A percentile compares a stretch with the other conserved stretches of the same genome.
These are phyloP conservation scores for Erysimum cheiri DNA, from an alignment of 441 rosid genomes.

Conservation along the genomic window DNA sequence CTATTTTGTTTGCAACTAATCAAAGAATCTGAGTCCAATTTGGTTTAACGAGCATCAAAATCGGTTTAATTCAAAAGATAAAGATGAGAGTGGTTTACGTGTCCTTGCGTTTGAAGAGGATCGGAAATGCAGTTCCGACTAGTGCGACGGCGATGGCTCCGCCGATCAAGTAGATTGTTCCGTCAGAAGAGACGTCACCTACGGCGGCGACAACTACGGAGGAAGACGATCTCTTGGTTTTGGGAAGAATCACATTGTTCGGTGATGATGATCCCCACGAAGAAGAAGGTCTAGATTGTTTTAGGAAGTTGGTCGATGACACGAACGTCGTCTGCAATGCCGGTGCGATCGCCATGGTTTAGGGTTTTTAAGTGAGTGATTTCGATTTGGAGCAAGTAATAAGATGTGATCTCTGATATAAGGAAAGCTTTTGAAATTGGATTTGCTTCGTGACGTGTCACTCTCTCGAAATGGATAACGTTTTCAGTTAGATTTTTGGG, in stretches of 20 bases:
- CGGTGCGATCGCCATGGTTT: slow-evolving; percentile 54
- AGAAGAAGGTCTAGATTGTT: slow-evolving; percentile 35
- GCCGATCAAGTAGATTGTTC: slow-evolving; percentile 68
- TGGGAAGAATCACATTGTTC: slow-evolving; percentile 39
- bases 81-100: slow-evolving; percentile 47
- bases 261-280: slow-evolving; percentile 27
- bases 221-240: slow-evolving; percentile 44
- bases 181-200: slow-evolving; percentile 88
- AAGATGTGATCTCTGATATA: slow-evolving; percentile 20
- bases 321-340: slow-evolving; percentile 47
- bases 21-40: not conserved
- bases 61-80: slow-evolving; percentile 3
- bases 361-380: not conserved
- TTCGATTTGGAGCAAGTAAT: not conserved
- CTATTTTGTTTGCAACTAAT: not conserved
- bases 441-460: slow-evolving; percentile 41
- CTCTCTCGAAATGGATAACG: slow-evolving; percentile 38
- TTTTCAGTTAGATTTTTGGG: slow-evolving; percentile 12
- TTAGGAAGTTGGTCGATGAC: slow-evolving; percentile 43
- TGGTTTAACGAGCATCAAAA: slow-evolving; percentile 15
- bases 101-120: slow-evolving; percentile 87
- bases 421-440: slow-evolving; percentile 3
- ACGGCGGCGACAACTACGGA: slow-evolving; percentile 71
- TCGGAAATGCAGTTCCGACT: slow-evolving; percentile 89
- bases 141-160: slow-evolving; percentile 80